phyloP scores from a whole-genome alignment of 352 stramenopile species.

The Hyaloperonospora arabidopsidis region DNA sequence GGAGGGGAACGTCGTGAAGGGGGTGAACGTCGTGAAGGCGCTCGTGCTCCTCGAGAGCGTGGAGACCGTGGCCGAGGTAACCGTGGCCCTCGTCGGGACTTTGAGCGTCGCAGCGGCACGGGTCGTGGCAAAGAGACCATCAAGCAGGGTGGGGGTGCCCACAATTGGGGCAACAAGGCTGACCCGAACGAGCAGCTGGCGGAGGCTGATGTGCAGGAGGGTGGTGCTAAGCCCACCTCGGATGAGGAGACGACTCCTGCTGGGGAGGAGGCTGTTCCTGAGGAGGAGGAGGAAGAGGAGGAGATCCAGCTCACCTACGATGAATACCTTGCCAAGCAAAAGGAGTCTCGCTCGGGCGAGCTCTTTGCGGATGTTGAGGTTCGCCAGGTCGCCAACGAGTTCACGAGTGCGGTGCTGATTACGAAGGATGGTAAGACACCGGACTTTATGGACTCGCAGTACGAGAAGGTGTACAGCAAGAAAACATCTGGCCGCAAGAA shows the following conservation, averaged over 20 bases:
- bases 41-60: slow-evolving; percentile 45
- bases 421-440: slow-evolving; percentile 84
- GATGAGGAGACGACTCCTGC: slow-evolving; percentile 38
- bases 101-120: slow-evolving; percentile 91
- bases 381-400: slow-evolving; percentile 88
- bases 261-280: slow-evolving; percentile 31
- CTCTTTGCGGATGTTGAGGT: slow-evolving; percentile 77
- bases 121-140: slow-evolving; percentile 93
- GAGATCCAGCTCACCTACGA: slow-evolving; percentile 78
- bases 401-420: slow-evolving; percentile 59
- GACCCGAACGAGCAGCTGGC: slow-evolving; percentile 84
- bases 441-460: slow-evolving; percentile 82
- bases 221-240: slow-evolving; percentile 36
- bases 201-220: slow-evolving; percentile 50
- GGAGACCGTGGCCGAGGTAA: slow-evolving; percentile 46
- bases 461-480: slow-evolving; percentile 92
- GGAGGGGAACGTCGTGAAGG: slow-evolving; percentile 35
- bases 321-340: slow-evolving; percentile 79
- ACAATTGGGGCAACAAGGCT: slow-evolving; percentile 95
- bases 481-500: slow-evolving; percentile 93
- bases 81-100: slow-evolving; percentile 76
- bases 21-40: slow-evolving; percentile 53
- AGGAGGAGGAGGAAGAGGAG: slow-evolving; percentile 73
- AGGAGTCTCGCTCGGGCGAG: slow-evolving; percentile 57
- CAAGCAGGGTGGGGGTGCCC: slow-evolving; percentile 90